Percentiles rank a stretch among this genome's conserved stretches.
Evolutionary conservation across 352 stramenopile genomes (phyloP).

Genomic region (Pythium monospermum): DNA sequence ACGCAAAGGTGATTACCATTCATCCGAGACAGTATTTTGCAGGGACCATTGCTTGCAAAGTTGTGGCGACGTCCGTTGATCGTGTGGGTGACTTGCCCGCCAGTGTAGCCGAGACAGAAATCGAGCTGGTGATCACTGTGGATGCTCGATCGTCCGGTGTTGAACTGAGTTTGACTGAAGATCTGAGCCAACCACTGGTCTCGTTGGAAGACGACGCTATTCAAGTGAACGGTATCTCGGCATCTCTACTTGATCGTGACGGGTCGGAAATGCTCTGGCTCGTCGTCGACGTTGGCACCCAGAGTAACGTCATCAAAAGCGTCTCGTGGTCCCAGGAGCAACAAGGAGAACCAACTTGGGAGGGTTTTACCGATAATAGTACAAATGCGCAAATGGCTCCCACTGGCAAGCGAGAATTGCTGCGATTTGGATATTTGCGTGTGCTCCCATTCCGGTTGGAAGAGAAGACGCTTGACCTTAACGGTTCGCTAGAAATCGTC

Average conservation of each 20-base stretch:
- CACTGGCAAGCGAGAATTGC: no score
- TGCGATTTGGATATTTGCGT: no score
- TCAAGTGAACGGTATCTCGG: not conserved
- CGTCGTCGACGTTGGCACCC: conserved; percentile 10
- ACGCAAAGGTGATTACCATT: conserved; percentile 16
- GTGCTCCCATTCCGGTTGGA: no score
- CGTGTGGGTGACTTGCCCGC: not conserved
- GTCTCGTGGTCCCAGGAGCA: conserved; percentile 23
- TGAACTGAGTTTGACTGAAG: not conserved
- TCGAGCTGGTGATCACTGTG: not conserved
- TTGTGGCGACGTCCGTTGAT: conserved; percentile 20
- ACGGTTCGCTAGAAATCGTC: conserved; percentile 3
- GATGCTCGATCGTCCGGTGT: conserved; percentile 3
- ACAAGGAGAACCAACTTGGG: no score
- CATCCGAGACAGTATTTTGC: conserved; percentile 26
- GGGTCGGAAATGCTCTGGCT: conserved; percentile 18
- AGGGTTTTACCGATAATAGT: no score
- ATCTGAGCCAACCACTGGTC: not conserved
- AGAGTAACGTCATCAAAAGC: conserved; percentile 2
- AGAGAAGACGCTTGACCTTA: not conserved
- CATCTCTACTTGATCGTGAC: conserved; percentile 14
- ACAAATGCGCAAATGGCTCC: no score
- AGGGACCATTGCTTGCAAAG: conserved; percentile 22
- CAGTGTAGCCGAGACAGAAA: not conserved
- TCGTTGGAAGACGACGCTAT: conserved; percentile 10